Evolutionary conservation across 768 basidiomycete species (phyloP), one percentile per base, ranked within the genome.

Genomic region (Fomitopsis pulvina): DNA sequence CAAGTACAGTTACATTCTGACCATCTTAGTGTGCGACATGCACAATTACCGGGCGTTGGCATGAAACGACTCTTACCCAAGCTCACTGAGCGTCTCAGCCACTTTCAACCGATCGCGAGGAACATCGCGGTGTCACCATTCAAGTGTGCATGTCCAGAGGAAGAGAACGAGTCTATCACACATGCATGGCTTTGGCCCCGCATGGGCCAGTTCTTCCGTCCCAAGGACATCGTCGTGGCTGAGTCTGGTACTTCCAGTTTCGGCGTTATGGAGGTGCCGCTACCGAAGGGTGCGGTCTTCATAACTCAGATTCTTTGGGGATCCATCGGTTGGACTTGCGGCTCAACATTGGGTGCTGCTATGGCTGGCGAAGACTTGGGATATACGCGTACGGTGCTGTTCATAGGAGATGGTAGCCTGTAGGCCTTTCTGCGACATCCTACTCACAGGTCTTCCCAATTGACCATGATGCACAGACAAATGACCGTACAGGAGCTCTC

Each of bases 231-330:
- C 28, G 79, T 96, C 51, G 67, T 96, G 38, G 81, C 89, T 1
- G 94, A 97, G 68, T 96, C 93, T 11, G 93, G 91, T 3, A 93
- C 91, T 0, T 81, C 88, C 11, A 84, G 74, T 52, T 96, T 95
- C 63, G 94, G 93, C 39, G 78, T 95, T 41, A 63, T 92, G 32
- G 89, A 90, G 53, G 76, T 91, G 26, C 81, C 83, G 1, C 68
- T 95, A 9, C 94, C 94, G 0, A 72, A 78, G n/a, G 73, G 79
- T 40, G 70, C 82, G 0, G 65, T 81, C 3, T 80, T 85, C 51
- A 52, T 91, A 32, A 79, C 75, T 52, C 91, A 93, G 66, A 80
- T 95, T 44, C 68, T 96, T 4, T 96, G 88, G 84, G 93, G 94
- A 44, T 85, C 85, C 51, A 96, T 97, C 56, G 94, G 94, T 0